Evolutionary conservation across 306 rosid genomes (phyloP).

Genomic region (Cucumis hystrix): DNA sequence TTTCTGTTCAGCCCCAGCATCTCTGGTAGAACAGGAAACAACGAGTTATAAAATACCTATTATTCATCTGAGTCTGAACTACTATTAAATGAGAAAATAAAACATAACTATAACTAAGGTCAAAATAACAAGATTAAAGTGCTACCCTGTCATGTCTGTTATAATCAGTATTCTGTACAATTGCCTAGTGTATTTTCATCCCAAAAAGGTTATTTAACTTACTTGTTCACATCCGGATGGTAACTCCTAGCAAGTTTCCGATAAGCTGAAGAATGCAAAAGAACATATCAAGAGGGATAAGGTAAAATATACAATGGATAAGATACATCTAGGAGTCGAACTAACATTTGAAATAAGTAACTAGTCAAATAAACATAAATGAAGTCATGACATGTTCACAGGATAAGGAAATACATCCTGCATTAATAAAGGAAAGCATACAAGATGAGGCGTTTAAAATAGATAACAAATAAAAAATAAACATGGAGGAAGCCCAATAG

Average conservation of each 20-base stretch:
- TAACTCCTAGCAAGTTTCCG: slow-evolving; percentile 90
- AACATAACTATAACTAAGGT: background rate
- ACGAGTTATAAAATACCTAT: slow-evolving; percentile 5
- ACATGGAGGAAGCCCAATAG: background rate
- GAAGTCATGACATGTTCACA: too few species aligned
- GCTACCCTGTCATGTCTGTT: background rate
- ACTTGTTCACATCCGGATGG: slow-evolving; percentile 99
- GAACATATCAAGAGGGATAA: background rate
- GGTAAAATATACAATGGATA: background rate
- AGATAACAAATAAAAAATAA: background rate
- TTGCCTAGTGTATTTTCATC: background rate
- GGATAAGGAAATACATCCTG: background rate
- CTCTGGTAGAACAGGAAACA: slow-evolving; percentile 38
- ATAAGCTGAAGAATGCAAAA: slow-evolving; percentile 57
- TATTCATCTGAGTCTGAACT: background rate
- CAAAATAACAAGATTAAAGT: background rate
- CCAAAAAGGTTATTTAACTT: slow-evolving; percentile 14
- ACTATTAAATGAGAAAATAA: background rate
- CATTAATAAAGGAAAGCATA: background rate
- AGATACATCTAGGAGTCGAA: background rate
- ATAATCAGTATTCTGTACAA: background rate
- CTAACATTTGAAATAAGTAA: background rate
- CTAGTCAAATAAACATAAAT: background rate
- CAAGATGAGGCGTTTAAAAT: background rate
- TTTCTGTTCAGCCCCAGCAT: slow-evolving; percentile 71